Conservation (phyloP, 2,329 filamentous ascomycete genomes). For the Pezicula neosporulosa region DNA sequence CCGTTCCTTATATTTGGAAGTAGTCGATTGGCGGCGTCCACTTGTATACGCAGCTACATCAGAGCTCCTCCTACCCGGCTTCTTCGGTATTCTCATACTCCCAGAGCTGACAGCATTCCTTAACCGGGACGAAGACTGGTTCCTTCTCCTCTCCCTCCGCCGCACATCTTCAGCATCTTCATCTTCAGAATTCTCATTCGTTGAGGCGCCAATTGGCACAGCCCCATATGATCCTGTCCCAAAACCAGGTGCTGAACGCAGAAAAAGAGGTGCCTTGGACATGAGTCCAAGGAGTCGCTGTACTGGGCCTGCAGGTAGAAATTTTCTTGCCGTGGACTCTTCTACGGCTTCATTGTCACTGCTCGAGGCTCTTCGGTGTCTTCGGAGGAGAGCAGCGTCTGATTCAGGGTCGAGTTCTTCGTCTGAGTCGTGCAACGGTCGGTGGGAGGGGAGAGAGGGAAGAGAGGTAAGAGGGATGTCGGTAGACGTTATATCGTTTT, state of each 20-base stretch:
- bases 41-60: slow-evolving; percentile 3
- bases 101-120: slow-evolving; percentile 20
- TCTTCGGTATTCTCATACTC: slow-evolving; percentile 1
- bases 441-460: neutral
- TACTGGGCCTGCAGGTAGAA: slow-evolving; percentile 13
- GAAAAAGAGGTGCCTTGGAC: slow-evolving; percentile 50
- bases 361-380: slow-evolving; percentile 13
- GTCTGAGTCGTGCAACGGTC: slow-evolving; percentile 10
- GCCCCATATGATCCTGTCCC: slow-evolving; percentile 61
- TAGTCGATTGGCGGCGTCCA: slow-evolving; percentile 9
- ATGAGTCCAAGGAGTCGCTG: slow-evolving; percentile 26
- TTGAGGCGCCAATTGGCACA: slow-evolving; percentile 41
- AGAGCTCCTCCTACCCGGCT: slow-evolving; percentile 5
- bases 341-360: slow-evolving; percentile 11
- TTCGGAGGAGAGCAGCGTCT: slow-evolving; percentile 19
- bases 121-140: slow-evolving; percentile 21
- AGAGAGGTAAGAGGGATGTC: slow-evolving; percentile 4
- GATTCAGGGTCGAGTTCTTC: slow-evolving; percentile 25
- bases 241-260: slow-evolving; percentile 56
- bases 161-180: slow-evolving; percentile 20
- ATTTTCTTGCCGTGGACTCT: slow-evolving; percentile 8
- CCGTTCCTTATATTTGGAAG: slow-evolving; percentile 5
- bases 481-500: neutral
- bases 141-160: slow-evolving; percentile 16
- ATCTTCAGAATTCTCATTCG: slow-evolving; percentile 30